phyloP scores from a whole-genome alignment of 768 basidiomycete species.

The Asterophora lycoperdoides region DNA sequence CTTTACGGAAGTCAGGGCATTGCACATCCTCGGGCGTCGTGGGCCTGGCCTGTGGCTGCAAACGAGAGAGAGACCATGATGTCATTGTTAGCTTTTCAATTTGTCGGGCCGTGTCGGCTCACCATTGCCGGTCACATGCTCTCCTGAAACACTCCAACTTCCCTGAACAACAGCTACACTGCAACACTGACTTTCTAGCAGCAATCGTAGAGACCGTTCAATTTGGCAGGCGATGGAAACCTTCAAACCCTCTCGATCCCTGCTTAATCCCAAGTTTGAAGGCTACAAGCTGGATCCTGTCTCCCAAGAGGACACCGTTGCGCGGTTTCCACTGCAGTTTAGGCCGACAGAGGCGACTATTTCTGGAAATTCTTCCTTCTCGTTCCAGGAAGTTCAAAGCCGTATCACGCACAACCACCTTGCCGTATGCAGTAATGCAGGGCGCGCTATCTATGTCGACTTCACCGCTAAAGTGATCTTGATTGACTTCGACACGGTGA shows the following conservation, averaged over 20 bases:
- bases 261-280: conserved; percentile 82
- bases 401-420: conserved; percentile 85
- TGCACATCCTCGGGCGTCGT: too few species aligned
- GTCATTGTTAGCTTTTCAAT: too few species aligned
- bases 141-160: background rate
- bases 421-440: conserved; percentile 39
- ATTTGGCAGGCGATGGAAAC: conserved; percentile 20
- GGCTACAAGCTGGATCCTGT: conserved; percentile 73
- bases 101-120: too few species aligned
- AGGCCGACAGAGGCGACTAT: conserved; percentile 57
- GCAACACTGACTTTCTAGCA: too few species aligned
- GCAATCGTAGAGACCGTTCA: too few species aligned
- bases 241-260: conserved; percentile 44
- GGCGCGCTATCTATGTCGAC: conserved; percentile 65
- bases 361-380: conserved; percentile 57
- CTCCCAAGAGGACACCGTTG: conserved; percentile 50
- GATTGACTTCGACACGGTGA: conserved; percentile 56
- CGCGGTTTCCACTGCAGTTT: conserved; percentile 48
- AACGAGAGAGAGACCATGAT: too few species aligned
- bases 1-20: too few species aligned
- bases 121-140: background rate
- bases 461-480: conserved; percentile 54
- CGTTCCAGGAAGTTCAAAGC: conserved; percentile 80
- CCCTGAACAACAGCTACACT: too few species aligned
- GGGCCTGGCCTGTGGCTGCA: too few species aligned